These are phyloP conservation scores for Psilocybe mexicana DNA, from an alignment of 1,284 basidiomycete genomes.

Conservation along the genomic window DNA sequence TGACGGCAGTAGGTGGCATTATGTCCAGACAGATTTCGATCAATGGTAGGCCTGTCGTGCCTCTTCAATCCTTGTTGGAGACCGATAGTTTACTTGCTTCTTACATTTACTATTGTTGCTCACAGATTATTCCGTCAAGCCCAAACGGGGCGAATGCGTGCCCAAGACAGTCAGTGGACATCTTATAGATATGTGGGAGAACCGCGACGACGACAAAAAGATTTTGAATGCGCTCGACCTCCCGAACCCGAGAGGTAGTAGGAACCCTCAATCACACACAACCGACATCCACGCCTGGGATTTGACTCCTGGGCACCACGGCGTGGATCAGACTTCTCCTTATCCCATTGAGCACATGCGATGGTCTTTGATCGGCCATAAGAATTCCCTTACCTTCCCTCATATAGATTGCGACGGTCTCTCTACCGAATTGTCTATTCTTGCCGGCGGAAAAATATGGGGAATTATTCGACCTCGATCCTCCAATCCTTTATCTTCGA, in stretches of 20 bases:
- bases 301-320: background rate
- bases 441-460: background rate
- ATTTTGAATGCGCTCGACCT: constrained; percentile 18
- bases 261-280: background rate
- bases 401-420: background rate
- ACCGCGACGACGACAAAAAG: background rate
- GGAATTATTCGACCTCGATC: background rate
- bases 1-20: background rate
- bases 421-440: background rate
- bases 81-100: no score
- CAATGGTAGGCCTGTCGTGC: background rate
- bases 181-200: background rate
- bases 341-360: background rate
- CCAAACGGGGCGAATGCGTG: background rate
- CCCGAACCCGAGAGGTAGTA: background rate
- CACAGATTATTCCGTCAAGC: background rate
- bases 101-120: no score
- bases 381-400: background rate
- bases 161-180: background rate
- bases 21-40: background rate
- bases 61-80: background rate
- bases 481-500: background rate
- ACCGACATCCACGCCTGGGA: constrained; percentile 10
- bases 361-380: background rate
- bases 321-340: background rate